Base-by-base conservation (phyloP, 805 yeast genomes). In the Dipodascopsis tothii region DNA sequence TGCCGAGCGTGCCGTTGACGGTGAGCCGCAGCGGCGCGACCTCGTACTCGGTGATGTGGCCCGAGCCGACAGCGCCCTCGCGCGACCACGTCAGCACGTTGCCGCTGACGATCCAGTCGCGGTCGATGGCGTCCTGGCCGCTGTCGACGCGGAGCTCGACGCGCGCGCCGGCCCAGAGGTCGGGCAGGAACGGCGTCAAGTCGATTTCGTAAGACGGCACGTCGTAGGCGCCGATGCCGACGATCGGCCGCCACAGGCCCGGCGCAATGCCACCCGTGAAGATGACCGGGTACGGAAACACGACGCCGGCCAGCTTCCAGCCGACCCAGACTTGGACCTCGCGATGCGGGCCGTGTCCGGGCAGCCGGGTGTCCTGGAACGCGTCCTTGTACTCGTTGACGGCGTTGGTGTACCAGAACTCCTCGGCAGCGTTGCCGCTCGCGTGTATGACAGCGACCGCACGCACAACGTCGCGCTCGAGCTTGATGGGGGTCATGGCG, bases 181-280 rank as follows among this genome's bases (percentile, higher is more conserved):
- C 59, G 2, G 94, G 92, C 46, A 85, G 63, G 49, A 78, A 69
- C 0, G 83, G 77, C 7, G 90, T 74, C 37, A 86, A 56, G 51
- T 86, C 94, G 37, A 86, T 59, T 44, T 78, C 80, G 51, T 81
- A 68, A n/a, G 81, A 72, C 16, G 77, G 78, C 23, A 85, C 66
- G 59, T 86, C 94, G 63, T 78, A 84, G 0, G 94, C 80, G 46
- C 77, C 73, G 17, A 74, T 70, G 2, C 84, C 79, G 4, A 85
- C 94, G 48, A 83, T 75, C 3, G 94, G 85, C 39, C 73, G 70
- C 95, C 95, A 86, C 37, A 85, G 64, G 3, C 80, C 70, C 1
- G 95, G 94, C 1, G 87, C 74, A 27, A 79, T 64, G 2, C 94
- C 95, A 4, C 95, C 95, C 1, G 94, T 78, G 64, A 71, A 86